Percentiles rank a stretch among this genome's conserved stretches.
Evolutionary conservation across 1,284 basidiomycete genomes (phyloP).

Genomic region (Cerioporus squamosus): DNA sequence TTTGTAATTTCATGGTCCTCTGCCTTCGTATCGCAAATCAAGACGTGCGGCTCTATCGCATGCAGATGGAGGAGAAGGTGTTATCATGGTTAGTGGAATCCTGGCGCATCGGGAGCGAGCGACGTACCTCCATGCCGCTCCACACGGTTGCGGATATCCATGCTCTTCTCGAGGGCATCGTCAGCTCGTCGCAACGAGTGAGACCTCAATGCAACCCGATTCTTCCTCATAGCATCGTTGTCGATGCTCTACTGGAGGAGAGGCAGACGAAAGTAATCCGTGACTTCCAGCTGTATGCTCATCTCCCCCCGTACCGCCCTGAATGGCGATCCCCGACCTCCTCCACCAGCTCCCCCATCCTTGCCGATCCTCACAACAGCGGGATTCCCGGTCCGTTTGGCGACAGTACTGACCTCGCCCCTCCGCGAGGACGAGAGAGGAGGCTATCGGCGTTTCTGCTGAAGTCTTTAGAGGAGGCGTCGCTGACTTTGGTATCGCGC

Average conservation of each 20-base stretch:
- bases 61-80: constrained; percentile 84
- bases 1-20: constrained; percentile 77
- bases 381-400: neutral
- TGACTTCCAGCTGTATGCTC: constrained; percentile 70
- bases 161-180: constrained; percentile 65
- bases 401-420: constrained; percentile 36
- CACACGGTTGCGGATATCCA: constrained; percentile 66
- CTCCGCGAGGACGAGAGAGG: constrained; percentile 60
- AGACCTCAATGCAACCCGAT: constrained; percentile 49
- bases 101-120: constrained; percentile 56
- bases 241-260: constrained; percentile 63
- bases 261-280: constrained; percentile 61
- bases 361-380: neutral
- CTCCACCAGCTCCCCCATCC: neutral
- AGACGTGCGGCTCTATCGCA: constrained; percentile 80
- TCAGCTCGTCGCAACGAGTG: constrained; percentile 53
- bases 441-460: constrained; percentile 69
- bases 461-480: constrained; percentile 58
- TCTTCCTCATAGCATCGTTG: constrained; percentile 71
- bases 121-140: constrained; percentile 46
- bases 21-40: constrained; percentile 72
- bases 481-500: constrained; percentile 51
- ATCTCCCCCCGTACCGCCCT: constrained; percentile 50
- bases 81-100: constrained; percentile 81
- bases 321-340: neutral